These are phyloP conservation scores for Epichloe brachyelytri DNA, from an alignment of 2,329 filamentous ascomycete species.

Conservation along the genomic window DNA sequence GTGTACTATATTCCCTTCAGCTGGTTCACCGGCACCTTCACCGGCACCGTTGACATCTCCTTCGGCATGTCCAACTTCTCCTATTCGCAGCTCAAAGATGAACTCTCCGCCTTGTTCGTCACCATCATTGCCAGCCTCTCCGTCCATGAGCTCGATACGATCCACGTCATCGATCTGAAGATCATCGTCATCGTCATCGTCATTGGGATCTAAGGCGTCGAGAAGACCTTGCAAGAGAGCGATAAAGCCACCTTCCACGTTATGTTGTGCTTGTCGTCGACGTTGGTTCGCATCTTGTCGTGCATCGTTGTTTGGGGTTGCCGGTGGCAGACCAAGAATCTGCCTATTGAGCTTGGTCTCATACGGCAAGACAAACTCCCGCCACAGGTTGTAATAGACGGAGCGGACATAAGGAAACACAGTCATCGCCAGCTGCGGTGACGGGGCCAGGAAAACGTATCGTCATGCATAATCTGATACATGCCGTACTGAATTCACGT, in stretches of 20 bases:
- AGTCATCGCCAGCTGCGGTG: conserved; percentile 36
- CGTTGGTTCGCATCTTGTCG: conserved; percentile 4
- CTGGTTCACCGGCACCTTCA: conserved; percentile 15
- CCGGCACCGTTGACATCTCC: conserved; percentile 13
- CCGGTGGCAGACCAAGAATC: conserved; percentile 26
- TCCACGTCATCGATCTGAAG: conserved; percentile 8
- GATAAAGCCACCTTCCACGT: conserved; percentile 20
- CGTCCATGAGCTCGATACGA: conserved; percentile 5
- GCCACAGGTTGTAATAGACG: conserved; percentile 34
- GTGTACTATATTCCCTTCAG: conserved; percentile 21
- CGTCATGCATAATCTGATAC: conserved; percentile 30
- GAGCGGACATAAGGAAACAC: conserved; percentile 33
- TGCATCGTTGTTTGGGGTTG: conserved; percentile 11
- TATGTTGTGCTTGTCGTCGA: background rate
- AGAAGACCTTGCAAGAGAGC: conserved; percentile 24
- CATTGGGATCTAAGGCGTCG: conserved; percentile 23
- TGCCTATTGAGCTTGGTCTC: conserved; percentile 36
- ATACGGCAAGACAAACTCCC: conserved; percentile 30
- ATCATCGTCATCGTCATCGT: conserved; percentile 15
- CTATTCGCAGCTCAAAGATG: conserved; percentile 22
- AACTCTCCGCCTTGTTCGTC: conserved; percentile 12
- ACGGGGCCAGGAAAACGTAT: conserved; percentile 41
- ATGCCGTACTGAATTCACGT: conserved; percentile 29
- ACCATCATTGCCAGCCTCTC: conserved; percentile 10
- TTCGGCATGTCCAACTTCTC: conserved; percentile 19